Conservation (phyloP, 495 filamentous ascomycete species). For the Penicillium desertorum region DNA sequence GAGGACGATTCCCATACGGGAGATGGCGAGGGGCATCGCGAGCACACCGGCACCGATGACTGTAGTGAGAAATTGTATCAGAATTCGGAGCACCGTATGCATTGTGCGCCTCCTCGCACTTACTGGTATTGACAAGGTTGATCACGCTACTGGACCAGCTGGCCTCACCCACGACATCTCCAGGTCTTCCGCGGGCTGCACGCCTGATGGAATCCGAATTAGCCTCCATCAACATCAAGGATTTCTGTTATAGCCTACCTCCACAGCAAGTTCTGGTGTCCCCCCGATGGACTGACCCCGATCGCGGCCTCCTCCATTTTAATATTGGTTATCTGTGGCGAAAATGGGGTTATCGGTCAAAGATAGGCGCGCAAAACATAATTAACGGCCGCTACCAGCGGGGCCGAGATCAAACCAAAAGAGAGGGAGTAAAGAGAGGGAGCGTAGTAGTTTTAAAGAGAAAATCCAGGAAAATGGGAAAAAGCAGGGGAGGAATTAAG, state of each 20-base stretch:
- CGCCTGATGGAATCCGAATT: conserved; percentile 32
- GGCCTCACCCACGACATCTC: conserved; percentile 63
- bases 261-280: conserved; percentile 27
- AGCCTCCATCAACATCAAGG: conserved; percentile 10
- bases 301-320: conserved; percentile 36
- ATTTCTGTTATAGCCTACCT: conserved; percentile 28
- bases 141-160: conserved; percentile 89
- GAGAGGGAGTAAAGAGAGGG: not conserved
- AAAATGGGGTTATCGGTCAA: conserved; percentile 12
- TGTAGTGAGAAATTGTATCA: conserved; percentile 32
- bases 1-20: conserved; percentile 83
- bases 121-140: conserved; percentile 90
- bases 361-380: conserved; percentile 23
- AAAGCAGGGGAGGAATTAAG: not conserved
- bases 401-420: conserved; percentile 8
- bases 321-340: conserved; percentile 10
- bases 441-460: not conserved
- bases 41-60: conserved; percentile 92
- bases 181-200: conserved; percentile 48
- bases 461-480: not conserved
- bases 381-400: conserved; percentile 30
- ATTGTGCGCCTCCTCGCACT: conserved; percentile 19
- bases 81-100: not conserved
- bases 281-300: conserved; percentile 27
- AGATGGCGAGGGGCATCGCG: conserved; percentile 91